Evolutionary conservation across 2,329 filamentous ascomycete genomes (phyloP).

Genomic region (Verticillium klebahnii): DNA sequence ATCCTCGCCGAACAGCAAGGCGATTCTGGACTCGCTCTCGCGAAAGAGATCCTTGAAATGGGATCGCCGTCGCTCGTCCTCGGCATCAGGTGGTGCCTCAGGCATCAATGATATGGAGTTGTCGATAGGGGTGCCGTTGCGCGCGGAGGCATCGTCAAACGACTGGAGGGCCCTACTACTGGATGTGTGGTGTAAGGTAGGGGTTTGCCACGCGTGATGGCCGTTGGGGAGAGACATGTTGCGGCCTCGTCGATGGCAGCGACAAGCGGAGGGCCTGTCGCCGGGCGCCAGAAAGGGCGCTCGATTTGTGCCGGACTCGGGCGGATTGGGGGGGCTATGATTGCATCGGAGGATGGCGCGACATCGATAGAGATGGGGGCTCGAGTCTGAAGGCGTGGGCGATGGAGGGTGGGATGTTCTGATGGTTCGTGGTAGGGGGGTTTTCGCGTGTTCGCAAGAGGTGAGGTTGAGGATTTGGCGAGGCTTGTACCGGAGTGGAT

Average conservation of each 20-base stretch:
- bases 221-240: constrained; percentile 65
- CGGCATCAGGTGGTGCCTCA: constrained; percentile 55
- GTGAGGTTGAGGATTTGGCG: constrained; percentile 51
- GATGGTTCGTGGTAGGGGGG: constrained; percentile 46
- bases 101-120: constrained; percentile 47
- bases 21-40: constrained; percentile 71
- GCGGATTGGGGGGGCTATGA: constrained; percentile 41
- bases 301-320: constrained; percentile 46
- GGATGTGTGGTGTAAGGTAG: constrained; percentile 44
- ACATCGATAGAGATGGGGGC: constrained; percentile 48
- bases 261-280: constrained; percentile 42
- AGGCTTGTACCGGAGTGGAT: constrained; percentile 19
- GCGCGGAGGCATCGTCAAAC: constrained; percentile 55
- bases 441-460: constrained; percentile 49
- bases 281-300: constrained; percentile 50
- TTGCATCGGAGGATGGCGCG: constrained; percentile 44
- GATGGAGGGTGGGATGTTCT: constrained; percentile 38
- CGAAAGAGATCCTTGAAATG: constrained; percentile 75
- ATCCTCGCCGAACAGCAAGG: constrained; percentile 64
- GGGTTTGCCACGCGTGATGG: constrained; percentile 61
- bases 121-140: constrained; percentile 48
- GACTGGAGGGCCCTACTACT: constrained; percentile 48
- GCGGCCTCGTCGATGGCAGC: constrained; percentile 44
- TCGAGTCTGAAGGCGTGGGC: constrained; percentile 30
- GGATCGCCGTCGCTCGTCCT: constrained; percentile 68